A percentile compares a stretch with the other conserved stretches of the same genome.
These are phyloP conservation scores for Solanum neorickii DNA, from an alignment of 257 asterid genomes.

Conservation along the genomic window DNA sequence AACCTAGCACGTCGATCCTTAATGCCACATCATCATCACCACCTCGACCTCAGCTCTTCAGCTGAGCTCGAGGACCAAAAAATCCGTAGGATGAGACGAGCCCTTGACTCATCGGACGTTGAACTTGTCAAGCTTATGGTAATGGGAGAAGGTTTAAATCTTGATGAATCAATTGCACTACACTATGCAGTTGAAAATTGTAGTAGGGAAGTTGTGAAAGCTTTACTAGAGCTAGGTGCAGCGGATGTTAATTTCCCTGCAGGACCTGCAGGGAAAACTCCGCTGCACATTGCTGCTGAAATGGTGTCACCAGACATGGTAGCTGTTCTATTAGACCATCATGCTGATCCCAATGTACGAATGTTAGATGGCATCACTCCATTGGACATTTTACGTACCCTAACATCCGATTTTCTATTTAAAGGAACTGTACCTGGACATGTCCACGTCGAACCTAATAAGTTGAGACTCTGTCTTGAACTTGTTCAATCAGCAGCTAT, in stretches of 20 bases:
- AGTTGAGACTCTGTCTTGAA: conserved; percentile 75
- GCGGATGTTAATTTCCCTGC: conserved; percentile 91
- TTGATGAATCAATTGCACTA: conserved; percentile 71
- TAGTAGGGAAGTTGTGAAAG: conserved; percentile 80
- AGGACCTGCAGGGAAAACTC: conserved; percentile 76
- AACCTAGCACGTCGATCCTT: conserved; percentile 53
- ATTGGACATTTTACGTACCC: conserved; percentile 73
- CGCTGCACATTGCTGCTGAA: conserved; percentile 84
- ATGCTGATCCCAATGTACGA: conserved; percentile 82
- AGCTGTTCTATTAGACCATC: conserved; percentile 88
- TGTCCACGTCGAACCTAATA: conserved; percentile 72
- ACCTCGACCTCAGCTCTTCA: conserved; percentile 28
- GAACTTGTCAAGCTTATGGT: conserved; percentile 98
- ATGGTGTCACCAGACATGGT: conserved; percentile 99
- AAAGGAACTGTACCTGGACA: conserved; percentile 89
- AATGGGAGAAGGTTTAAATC: conserved; percentile 93
- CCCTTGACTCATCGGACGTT: conserved; percentile 86
- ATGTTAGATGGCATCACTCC: conserved; percentile 81
- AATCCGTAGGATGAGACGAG: conserved; percentile 80
- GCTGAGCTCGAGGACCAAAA: conserved; percentile 85
- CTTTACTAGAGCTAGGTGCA: conserved; percentile 84
- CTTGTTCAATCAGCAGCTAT: conserved; percentile 88
- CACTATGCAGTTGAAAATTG: conserved; percentile 86
- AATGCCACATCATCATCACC: conserved; percentile 38
- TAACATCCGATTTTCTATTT: conserved; percentile 81